Evolutionary conservation across 164 flowering plant species (phyloP).

Genomic region (Hamamelis virginiana): DNA sequence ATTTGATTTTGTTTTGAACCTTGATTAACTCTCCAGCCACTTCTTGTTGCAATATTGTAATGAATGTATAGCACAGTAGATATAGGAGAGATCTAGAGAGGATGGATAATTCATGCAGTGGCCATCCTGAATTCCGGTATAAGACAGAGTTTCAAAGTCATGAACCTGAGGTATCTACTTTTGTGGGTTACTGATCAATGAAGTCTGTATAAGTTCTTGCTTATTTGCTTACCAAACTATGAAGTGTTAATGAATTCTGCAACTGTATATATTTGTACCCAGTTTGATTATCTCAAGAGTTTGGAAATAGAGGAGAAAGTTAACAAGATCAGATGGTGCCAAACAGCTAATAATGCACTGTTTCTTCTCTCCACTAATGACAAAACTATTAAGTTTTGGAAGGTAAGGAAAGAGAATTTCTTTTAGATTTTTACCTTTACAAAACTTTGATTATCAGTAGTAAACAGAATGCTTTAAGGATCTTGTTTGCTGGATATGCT

Average conservation of each 20-base stretch:
- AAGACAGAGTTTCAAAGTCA: conserved; percentile 99
- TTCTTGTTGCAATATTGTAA: conserved; percentile 6
- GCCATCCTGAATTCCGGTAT: conserved; percentile 96
- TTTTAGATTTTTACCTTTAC: too few species aligned
- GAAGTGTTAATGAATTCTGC: neutral
- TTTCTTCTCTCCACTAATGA: conserved; percentile 99
- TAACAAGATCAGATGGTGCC: conserved; percentile 99
- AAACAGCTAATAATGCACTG: conserved; percentile 84
- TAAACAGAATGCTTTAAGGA: too few species aligned
- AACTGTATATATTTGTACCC: conserved; percentile 24
- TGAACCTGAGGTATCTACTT: conserved; percentile 83
- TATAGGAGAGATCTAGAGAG: conserved; percentile 78
- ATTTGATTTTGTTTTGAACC: neutral
- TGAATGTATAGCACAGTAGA: conserved; percentile 50
- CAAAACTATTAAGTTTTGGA: conserved; percentile 96
- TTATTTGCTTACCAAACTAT: neutral
- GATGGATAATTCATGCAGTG: conserved; percentile 59
- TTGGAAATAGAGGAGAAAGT: conserved; percentile 99
- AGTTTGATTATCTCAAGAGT: conserved; percentile 99
- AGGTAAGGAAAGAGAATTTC: conserved; percentile 45
- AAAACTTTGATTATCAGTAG: too few species aligned
- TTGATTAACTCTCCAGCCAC: neutral
- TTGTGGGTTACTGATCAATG: neutral
- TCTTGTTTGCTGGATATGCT: too few species aligned
- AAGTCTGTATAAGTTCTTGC: neutral